phyloP scores from a whole-genome alignment of 768 basidiomycete genomes.

The Daedaleopsis sinensis region DNA sequence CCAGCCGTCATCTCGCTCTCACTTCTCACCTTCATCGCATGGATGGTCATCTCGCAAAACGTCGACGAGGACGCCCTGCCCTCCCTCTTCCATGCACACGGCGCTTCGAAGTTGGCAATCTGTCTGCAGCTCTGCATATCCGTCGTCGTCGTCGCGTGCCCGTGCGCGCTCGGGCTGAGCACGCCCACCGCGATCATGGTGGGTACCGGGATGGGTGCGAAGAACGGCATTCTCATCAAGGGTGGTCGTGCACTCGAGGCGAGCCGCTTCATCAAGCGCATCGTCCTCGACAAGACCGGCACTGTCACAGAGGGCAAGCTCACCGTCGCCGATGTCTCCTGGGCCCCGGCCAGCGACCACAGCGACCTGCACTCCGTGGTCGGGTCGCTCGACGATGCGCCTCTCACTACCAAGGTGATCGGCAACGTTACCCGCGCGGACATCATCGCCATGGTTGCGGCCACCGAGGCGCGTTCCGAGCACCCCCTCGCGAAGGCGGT shows the following conservation, averaged over 20 bases:
- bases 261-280: constrained; percentile 75
- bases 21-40: constrained; percentile 75
- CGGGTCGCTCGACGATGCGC: constrained; percentile 18
- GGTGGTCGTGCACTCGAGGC: constrained; percentile 94
- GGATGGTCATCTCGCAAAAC: constrained; percentile 75
- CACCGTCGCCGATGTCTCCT: constrained; percentile 72
- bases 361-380: constrained; percentile 25
- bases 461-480: constrained; percentile 90
- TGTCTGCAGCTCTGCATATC: constrained; percentile 98
- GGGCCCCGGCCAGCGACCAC: constrained; percentile 55
- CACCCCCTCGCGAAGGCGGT: constrained; percentile 96
- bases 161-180: constrained; percentile 93
- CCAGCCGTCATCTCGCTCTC: constrained; percentile 88
- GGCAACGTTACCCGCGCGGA: constrained; percentile 66
- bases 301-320: constrained; percentile 97
- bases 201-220: constrained; percentile 94
- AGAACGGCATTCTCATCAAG: constrained; percentile 98
- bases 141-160: constrained; percentile 97
- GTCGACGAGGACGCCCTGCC: constrained; percentile 66
- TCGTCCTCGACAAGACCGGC: constrained; percentile 96
- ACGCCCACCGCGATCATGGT: constrained; percentile 99
- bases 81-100: constrained; percentile 80
- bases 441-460: constrained; percentile 80
- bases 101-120: constrained; percentile 83
- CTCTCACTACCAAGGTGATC: constrained; percentile 43